Base-by-base conservation (phyloP, 208 protist genomes). In the Hexamita inflata region DNA sequence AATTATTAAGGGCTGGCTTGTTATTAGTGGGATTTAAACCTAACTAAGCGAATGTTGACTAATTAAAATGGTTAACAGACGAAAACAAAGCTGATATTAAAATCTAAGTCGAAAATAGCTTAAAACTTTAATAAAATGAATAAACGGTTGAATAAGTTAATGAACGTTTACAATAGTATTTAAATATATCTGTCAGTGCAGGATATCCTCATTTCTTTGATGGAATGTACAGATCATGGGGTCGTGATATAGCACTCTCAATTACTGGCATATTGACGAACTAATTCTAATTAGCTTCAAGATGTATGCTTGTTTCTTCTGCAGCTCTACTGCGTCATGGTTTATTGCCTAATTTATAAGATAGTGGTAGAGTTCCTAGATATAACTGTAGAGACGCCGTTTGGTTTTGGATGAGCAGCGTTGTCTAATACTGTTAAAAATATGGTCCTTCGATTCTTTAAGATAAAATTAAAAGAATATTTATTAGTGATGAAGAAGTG, bases 261-360 rank as follows among this genome's bases (percentile, higher is more conserved):
- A 30, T 90, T 0, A 62, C 82, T 39, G 88, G 87, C 35, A 32
- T 89, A 0, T 32, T 90, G 0, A 59, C 81, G 0, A 86, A 84
- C 1, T 65, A 78, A n/a, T 19, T 7, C 7, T 34, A n/a, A 32
- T 2, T 75, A 78, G 81, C 81, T 9, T 83, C 86, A 0, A 70
- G 62, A 32, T 26, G 82, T 15, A 64, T 86, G 0, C 77, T 88
- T 0, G 32, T 82, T 45, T 64, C 42, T 24, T 83, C 40, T 59
- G 81, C 59, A 13, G 13, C n/a, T 26, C 32, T 73, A 13, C 34
- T 81, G 19, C 53, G 86, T 24, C 87, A 89, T 68, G 88, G 88
- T 28, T 58, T 91, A 0, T 81, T 91, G 30, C 88, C 88, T 4
- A 91, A 91, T 75, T 74, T 91, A 39, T 58, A 89, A 24, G 85